Evolutionary conservation across 495 filamentous ascomycete genomes (phyloP).

Genomic region (Aspergillus coremiiformis): DNA sequence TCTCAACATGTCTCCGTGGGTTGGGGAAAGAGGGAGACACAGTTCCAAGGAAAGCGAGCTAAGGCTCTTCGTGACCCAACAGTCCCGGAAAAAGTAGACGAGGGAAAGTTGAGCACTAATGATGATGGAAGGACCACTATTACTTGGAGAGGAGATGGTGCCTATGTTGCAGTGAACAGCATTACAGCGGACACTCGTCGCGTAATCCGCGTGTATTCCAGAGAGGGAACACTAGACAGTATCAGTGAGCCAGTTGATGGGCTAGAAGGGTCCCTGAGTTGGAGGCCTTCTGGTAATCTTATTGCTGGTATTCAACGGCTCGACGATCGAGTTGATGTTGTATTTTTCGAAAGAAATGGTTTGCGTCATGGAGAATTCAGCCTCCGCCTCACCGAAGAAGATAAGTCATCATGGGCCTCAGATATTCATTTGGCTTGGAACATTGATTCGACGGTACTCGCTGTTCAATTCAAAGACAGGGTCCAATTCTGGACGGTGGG

Average conservation of each 20-base stretch:
- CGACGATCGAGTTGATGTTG: conserved; percentile 63
- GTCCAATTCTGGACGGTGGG: conserved; percentile 94
- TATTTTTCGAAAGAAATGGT: conserved; percentile 96
- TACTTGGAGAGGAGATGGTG: conserved; percentile 91
- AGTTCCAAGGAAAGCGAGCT: conserved; percentile 90
- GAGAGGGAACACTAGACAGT: conserved; percentile 84
- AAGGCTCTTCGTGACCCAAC: conserved; percentile 89
- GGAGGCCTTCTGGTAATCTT: conserved; percentile 84
- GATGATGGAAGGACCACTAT: conserved; percentile 68
- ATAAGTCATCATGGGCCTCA: conserved; percentile 46
- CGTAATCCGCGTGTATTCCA: conserved; percentile 77
- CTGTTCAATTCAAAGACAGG: conserved; percentile 64
- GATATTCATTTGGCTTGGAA: conserved; percentile 76
- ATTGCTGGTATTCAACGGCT: conserved; percentile 75
- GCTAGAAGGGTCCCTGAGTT: conserved; percentile 78
- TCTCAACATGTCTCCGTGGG: conserved; percentile 97
- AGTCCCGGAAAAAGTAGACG: conserved; percentile 86
- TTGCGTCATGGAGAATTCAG: conserved; percentile 88
- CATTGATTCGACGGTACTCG: conserved; percentile 80
- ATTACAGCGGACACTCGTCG: conserved; percentile 60
- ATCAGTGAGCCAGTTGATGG: conserved; percentile 91
- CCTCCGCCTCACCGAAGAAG: conserved; percentile 55
- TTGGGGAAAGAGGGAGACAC: conserved; percentile 97
- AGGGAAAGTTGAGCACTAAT: conserved; percentile 61
- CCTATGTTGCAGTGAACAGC: conserved; percentile 79